Percentiles rank a stretch among this genome's conserved stretches.
Conservation (phyloP, 116 monocot species). For the Dioscorea cayenensis region DNA sequence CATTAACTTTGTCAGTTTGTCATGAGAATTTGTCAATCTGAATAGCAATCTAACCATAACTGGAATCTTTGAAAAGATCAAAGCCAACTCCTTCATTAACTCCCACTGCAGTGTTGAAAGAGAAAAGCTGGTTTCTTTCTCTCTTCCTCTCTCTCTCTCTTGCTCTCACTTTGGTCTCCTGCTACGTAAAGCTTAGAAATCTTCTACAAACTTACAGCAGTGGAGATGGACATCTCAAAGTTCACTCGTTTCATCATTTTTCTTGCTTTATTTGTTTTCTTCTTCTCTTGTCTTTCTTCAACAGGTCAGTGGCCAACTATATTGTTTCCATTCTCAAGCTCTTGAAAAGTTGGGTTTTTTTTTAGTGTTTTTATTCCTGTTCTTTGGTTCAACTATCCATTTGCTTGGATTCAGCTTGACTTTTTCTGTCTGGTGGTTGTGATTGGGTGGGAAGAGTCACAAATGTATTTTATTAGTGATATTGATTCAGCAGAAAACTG, state of each 20-base stretch:
- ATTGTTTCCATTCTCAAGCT: too few relatives aligned
- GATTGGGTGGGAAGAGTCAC: too few relatives aligned
- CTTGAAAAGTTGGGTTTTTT: too few relatives aligned
- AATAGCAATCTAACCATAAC: not conserved
- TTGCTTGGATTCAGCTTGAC: not conserved
- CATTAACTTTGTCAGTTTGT: too few relatives aligned
- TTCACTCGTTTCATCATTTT: constrained; percentile 14
- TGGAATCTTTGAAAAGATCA: not conserved
- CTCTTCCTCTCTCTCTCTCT: not conserved
- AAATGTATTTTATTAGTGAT: not conserved
- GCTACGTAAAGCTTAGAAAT: not conserved
- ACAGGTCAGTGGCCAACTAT: constrained; percentile 25
- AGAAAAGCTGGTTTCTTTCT: not conserved
- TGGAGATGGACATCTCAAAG: constrained; percentile 10
- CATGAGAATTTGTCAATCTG: too few relatives aligned
- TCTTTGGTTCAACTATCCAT: not conserved
- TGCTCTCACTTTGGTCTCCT: not conserved
- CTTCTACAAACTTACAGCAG: not conserved
- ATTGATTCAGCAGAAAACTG: too few relatives aligned
- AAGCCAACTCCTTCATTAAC: not conserved
- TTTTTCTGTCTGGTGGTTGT: not conserved
- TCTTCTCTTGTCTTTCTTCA: constrained; percentile 16
- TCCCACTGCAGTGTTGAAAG: not conserved
- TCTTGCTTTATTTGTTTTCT: constrained; percentile 17
- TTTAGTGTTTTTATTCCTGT: not conserved